Evolutionary conservation across 768 basidiomycete genomes (phyloP), one percentile per base, ranked within the genome.

Genomic region (Mycena rebaudengoi): DNA sequence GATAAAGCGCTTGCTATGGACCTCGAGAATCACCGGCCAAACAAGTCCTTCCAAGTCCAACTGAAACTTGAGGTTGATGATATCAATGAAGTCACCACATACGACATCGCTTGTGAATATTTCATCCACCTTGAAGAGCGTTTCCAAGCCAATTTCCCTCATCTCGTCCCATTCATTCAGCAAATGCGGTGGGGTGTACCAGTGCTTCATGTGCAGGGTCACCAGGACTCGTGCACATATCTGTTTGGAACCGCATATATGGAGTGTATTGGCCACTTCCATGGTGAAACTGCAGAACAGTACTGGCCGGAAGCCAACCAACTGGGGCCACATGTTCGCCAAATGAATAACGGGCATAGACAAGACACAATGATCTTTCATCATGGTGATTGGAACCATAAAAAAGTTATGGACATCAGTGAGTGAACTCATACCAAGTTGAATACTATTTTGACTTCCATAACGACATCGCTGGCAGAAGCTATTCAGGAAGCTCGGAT

Each of bases 281-380:
- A 73, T 43, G 73, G 73, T 1, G 73, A 74, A 16, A 23, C 49
- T 3, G 49, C 49, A 7, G 49, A 51, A 18, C 49, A 51, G 4
- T 51, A 51, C 18, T 51, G 49, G 49, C 49, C 49, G 3, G 49
- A 51, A 23, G 30, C 49, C 4, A 51, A 51, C 33, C 49, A 57
- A 44, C 46, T 62, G 30, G 65, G 69, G 5, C 55, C 52, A 5
- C 66, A 63, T 32, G 69, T 66, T 6, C 44, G 52, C n/a, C 69
- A 74, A 59, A 73, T 73, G 73, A 68, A 69, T 25, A n/a, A n/a
- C 5, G 72, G 70, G 8, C 57, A 66, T 40, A 49, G 66, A 14
- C 67, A 70, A 25, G 72, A 73, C 37, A 68, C 68, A 2, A 49
- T 73, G 20, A 63, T 70, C 30, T 64, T 68, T 41, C 56, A 63